Evolutionary conservation across 179 eudicot genomes (phyloP).

Genomic region (Beta lomatogona): DNA sequence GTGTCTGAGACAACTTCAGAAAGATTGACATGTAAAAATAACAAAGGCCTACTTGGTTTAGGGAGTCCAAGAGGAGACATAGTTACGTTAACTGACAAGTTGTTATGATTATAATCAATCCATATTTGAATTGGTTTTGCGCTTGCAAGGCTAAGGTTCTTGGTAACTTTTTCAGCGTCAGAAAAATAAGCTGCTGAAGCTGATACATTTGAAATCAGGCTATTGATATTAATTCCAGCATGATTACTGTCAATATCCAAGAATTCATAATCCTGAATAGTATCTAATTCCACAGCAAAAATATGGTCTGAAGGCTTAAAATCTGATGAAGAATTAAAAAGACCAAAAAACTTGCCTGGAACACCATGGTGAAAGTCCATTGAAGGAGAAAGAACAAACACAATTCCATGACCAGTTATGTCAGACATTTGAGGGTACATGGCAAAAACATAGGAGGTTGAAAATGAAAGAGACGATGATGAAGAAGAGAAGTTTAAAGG

Average conservation of each 20-base stretch:
- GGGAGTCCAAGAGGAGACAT: constrained; percentile 33
- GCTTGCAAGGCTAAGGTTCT: constrained; percentile 30
- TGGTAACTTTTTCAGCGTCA: neutral
- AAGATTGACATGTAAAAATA: constrained; percentile 26
- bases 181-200: constrained; percentile 28
- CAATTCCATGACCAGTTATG: constrained; percentile 36
- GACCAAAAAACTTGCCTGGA: constrained; percentile 33
- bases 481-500: constrained; percentile 20
- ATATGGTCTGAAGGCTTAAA: constrained; percentile 26
- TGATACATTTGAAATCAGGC: constrained; percentile 23
- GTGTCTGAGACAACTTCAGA: constrained; percentile 26
- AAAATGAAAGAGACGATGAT: constrained; percentile 32
- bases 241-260: constrained; percentile 39
- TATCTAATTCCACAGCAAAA: constrained; percentile 42
- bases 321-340: constrained; percentile 24
- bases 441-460: constrained; percentile 43
- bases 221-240: constrained; percentile 42
- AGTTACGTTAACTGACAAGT: constrained; percentile 21
- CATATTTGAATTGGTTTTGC: constrained; percentile 42
- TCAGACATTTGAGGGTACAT: constrained; percentile 29
- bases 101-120: constrained; percentile 38
- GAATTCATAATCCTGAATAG: constrained; percentile 24
- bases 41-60: constrained; percentile 32
- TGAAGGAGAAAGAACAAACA: constrained; percentile 38
- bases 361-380: constrained; percentile 19